Conservation (phyloP, 2,329 filamentous ascomycete species). For the Emmonsiellopsis sp. region DNA sequence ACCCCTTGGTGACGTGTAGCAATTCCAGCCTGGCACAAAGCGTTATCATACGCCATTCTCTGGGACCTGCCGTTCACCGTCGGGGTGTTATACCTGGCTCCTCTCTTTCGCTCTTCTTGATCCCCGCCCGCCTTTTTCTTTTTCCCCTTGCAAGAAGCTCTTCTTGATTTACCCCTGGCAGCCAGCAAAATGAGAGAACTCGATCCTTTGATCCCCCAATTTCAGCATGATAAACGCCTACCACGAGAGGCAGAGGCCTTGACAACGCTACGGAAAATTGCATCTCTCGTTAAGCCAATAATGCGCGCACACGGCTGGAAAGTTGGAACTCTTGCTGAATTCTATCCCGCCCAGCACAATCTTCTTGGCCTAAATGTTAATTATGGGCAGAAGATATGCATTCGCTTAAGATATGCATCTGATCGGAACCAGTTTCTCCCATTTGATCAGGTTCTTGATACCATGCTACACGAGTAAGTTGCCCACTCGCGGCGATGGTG, state of each 20-base stretch:
- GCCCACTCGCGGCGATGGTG: background rate
- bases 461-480: conserved; percentile 74
- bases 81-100: too few species aligned
- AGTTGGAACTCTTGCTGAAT: conserved; percentile 72
- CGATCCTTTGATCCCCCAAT: conserved; percentile 42
- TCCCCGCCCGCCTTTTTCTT: too few species aligned
- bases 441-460: conserved; percentile 73
- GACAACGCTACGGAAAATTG: conserved; percentile 64
- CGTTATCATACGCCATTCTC: too few species aligned
- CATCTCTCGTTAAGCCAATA: conserved; percentile 85
- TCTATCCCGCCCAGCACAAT: conserved; percentile 66
- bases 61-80: too few species aligned
- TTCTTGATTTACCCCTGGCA: background rate
- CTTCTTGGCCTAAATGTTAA: conserved; percentile 77
- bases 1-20: too few species aligned
- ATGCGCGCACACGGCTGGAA: conserved; percentile 82
- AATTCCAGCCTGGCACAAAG: too few species aligned
- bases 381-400: conserved; percentile 65
- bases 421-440: conserved; percentile 71
- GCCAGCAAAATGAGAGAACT: conserved; percentile 27
- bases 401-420: conserved; percentile 68
- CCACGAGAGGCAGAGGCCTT: conserved; percentile 44
- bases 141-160: too few species aligned
- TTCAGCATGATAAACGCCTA: conserved; percentile 44
- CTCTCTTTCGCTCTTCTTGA: too few species aligned